Evolutionary conservation across 2,329 filamentous ascomycete species (phyloP).

Genomic region (Penicillium occitanis): DNA sequence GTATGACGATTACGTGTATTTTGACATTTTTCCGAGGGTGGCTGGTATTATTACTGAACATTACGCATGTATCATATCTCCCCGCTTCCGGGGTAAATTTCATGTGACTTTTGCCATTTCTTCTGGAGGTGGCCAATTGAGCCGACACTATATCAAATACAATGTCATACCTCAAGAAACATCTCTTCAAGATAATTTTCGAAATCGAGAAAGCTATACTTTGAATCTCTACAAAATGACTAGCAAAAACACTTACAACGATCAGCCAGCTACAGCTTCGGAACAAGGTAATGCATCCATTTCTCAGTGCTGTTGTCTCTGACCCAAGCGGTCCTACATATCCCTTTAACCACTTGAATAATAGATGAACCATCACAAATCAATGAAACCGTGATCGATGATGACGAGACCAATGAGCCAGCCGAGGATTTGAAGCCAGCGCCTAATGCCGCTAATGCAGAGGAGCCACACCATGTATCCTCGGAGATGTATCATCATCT

Average conservation of each 20-base stretch:
- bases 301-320: background rate
- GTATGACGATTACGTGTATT: background rate
- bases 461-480: constrained; percentile 12
- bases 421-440: constrained; percentile 7
- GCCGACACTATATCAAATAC: background rate
- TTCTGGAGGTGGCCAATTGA: constrained; percentile 2
- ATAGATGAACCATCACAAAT: background rate
- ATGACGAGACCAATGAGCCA: background rate
- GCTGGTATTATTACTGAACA: background rate
- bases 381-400: background rate
- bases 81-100: constrained; percentile 8
- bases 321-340: background rate
- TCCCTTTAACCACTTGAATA: background rate
- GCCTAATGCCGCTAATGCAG: background rate
- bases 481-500: constrained; percentile 34
- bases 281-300: constrained; percentile 6
- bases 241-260: background rate
- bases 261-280: background rate
- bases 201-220: background rate
- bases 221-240: background rate
- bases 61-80: background rate
- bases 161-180: background rate
- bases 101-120: constrained; percentile 4
- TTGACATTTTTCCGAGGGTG: background rate
- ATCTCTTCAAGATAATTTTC: background rate